phyloP scores from a whole-genome alignment of 352 stramenopile genomes.

The Globisporangium camurandrum region DNA sequence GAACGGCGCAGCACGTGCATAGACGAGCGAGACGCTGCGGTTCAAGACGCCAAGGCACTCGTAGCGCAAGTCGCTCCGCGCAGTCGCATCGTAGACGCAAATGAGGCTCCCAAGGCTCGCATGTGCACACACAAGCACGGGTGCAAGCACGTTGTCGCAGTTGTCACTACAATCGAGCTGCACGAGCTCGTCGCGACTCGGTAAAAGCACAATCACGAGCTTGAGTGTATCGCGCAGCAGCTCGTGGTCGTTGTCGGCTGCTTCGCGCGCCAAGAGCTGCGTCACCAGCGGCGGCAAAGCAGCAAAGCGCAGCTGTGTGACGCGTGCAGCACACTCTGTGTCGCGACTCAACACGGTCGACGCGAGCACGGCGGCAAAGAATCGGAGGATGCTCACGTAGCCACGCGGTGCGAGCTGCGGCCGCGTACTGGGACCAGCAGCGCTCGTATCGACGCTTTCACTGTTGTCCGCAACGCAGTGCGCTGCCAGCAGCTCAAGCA shows the following conservation, averaged over 20 bases:
- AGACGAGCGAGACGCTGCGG: slow-evolving; percentile 6
- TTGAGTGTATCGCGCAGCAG: slow-evolving; percentile 52
- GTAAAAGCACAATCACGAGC: slow-evolving; percentile 40
- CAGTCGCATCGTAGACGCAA: slow-evolving; percentile 45
- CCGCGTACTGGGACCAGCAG: neutral
- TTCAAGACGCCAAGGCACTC: slow-evolving; percentile 53
- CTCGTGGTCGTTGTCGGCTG: slow-evolving; percentile 33
- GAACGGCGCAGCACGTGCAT: slow-evolving; percentile 13
- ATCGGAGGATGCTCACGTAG: slow-evolving; percentile 37
- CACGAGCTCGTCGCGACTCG: slow-evolving; percentile 27
- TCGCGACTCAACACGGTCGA: slow-evolving; percentile 1
- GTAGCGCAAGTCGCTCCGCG: slow-evolving; percentile 36
- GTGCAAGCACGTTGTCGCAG: slow-evolving; percentile 9
- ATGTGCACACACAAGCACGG: slow-evolving; percentile 23
- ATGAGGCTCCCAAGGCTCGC: slow-evolving; percentile 41
- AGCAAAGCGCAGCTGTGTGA: slow-evolving; percentile 29
- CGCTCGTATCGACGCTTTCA: neutral
- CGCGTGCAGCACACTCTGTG: neutral
- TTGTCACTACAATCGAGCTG: too few species aligned
- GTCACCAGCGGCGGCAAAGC: slow-evolving; percentile 37
- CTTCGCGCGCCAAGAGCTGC: slow-evolving; percentile 29
- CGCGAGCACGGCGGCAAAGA: slow-evolving; percentile 30
- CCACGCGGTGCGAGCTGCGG: slow-evolving; percentile 19
- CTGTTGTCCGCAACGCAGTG: slow-evolving; percentile 14
- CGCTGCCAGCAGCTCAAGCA: slow-evolving; percentile 24